Base-by-base conservation (phyloP, 371 early-diverging fungal genomes). In the Mortierella sp. region DNA sequence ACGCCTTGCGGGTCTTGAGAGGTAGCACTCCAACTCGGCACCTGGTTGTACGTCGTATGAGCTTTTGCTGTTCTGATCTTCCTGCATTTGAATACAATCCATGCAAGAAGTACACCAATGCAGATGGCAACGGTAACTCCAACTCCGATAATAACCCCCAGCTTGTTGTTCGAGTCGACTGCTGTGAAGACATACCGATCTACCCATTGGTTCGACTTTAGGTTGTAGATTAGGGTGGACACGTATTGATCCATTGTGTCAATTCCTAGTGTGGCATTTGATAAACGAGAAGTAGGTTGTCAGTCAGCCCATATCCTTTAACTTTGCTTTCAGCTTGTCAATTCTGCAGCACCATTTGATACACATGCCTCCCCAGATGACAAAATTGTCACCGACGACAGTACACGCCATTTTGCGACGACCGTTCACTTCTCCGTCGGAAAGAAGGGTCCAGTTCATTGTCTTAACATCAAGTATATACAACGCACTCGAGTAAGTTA, bases 331-430 rank as follows among this genome's bases (percentile, higher is more conserved):
- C 60, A 14, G 16, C 10, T 68, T 68, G 21, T 35, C 21, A 27
- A 16, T 32, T 27, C 32, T 32, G 14, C 2, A 0, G 3, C 24
- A 56, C 4, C 11, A n/a, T 27, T 12, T 46, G 46, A 11, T 14
- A 46, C 48, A 1, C 56, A 74, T 75, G 70, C 76, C 76, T 48
- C 76, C 70, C 76, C 76, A 75, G 21, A 6, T 3, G 1, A 75
- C 27, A 75, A 75, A 75, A 38, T 51, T 48, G 51, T 75, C 76
- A 1, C 76, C 76, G 5, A 68, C 76, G n/a, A 75, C 76, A 6
- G 76, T 27, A n/a, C 76, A 75, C 21, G 76, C 76, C 43, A 65
- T 75, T 8, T 14, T 51, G 10, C 76, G 49, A 14, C 68, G 68
- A 24, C 49, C 54, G 29, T 14, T 1, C 14, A 54, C 38, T 1